Evolutionary conservation across 1,284 basidiomycete genomes (phyloP).

Genomic region (Butyriboletus appendiculatus): DNA sequence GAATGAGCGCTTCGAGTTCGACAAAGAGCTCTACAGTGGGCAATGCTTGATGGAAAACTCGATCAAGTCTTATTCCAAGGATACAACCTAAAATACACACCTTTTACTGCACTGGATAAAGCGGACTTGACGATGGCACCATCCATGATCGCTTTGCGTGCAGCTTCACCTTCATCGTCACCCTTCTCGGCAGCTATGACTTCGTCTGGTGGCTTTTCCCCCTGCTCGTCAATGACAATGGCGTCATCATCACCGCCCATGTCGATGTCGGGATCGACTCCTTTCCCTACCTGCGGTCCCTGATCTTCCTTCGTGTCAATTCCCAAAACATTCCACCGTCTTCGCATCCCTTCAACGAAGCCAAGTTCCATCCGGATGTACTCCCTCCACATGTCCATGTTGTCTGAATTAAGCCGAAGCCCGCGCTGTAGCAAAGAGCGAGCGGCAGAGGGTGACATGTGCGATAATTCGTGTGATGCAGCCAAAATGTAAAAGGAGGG

Average conservation of each 20-base stretch:
- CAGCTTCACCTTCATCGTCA: slow-evolving; percentile 47
- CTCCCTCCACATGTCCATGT: slow-evolving; percentile 79
- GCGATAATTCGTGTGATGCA: slow-evolving; percentile 82
- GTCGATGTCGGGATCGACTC: slow-evolving; percentile 18
- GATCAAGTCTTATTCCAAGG: not conserved
- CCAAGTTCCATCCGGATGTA: slow-evolving; percentile 92
- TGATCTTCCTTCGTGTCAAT: slow-evolving; percentile 42
- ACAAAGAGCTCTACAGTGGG: slow-evolving; percentile 61
- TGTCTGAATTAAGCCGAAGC: slow-evolving; percentile 73
- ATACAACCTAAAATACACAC: slow-evolving; percentile 38
- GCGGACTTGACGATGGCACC: slow-evolving; percentile 74
- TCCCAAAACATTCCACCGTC: slow-evolving; percentile 81
- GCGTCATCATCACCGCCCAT: slow-evolving; percentile 27
- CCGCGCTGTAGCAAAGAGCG: slow-evolving; percentile 87
- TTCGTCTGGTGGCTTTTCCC: slow-evolving; percentile 26
- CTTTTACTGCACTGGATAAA: slow-evolving; percentile 63
- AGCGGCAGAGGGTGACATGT: slow-evolving; percentile 78
- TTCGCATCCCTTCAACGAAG: slow-evolving; percentile 81
- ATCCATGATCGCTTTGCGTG: slow-evolving; percentile 62
- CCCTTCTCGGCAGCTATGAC: slow-evolving; percentile 34
- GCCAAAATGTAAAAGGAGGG: slow-evolving; percentile 85
- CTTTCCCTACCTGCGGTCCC: slow-evolving; percentile 26
- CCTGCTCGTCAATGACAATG: slow-evolving; percentile 21
- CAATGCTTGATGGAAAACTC: slow-evolving; percentile 44
- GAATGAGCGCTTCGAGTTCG: slow-evolving; percentile 54